These are phyloP conservation scores for Talaromyces sp. DNA, from an alignment of 2,329 filamentous ascomycete genomes.

Conservation along the genomic window DNA sequence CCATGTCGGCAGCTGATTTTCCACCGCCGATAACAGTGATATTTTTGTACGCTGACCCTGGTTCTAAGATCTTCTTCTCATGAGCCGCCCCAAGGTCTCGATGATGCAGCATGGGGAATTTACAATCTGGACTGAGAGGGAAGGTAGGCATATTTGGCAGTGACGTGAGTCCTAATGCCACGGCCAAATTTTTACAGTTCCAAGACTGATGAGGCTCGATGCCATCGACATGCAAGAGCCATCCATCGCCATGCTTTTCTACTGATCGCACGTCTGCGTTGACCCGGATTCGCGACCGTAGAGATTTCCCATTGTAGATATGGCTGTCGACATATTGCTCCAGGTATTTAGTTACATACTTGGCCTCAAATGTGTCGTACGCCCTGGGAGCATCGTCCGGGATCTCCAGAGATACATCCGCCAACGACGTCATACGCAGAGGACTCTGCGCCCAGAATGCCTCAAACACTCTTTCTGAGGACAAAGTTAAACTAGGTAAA, in stretches of 20 bases:
- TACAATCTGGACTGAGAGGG: not conserved
- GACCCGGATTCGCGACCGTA: not conserved
- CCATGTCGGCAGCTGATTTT: constrained; percentile 9
- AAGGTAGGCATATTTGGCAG: constrained; percentile 8
- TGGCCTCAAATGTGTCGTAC: constrained; percentile 5
- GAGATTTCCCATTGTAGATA: constrained; percentile 2
- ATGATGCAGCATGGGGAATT: constrained; percentile 7
- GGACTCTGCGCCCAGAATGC: constrained; percentile 11
- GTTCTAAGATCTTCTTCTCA: constrained; percentile 6
- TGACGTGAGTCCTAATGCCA: constrained; percentile 4
- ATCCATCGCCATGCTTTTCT: constrained; percentile 4
- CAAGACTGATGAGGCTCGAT: not conserved
- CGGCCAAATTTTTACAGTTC: not conserved
- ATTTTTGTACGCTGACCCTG: not conserved
- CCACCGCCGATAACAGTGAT: constrained; percentile 7
- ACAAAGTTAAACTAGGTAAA: not conserved
- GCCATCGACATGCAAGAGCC: not conserved
- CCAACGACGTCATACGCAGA: constrained; percentile 7
- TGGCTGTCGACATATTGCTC: constrained; percentile 8
- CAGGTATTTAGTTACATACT: constrained; percentile 2
- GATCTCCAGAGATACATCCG: constrained; percentile 6
- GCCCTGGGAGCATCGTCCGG: not conserved
- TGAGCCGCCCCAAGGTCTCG: not conserved
- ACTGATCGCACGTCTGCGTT: constrained; percentile 2
- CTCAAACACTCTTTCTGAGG: constrained; percentile 3